phyloP scores from a whole-genome alignment of 805 yeast species.

The Danielia reshetovae region DNA sequence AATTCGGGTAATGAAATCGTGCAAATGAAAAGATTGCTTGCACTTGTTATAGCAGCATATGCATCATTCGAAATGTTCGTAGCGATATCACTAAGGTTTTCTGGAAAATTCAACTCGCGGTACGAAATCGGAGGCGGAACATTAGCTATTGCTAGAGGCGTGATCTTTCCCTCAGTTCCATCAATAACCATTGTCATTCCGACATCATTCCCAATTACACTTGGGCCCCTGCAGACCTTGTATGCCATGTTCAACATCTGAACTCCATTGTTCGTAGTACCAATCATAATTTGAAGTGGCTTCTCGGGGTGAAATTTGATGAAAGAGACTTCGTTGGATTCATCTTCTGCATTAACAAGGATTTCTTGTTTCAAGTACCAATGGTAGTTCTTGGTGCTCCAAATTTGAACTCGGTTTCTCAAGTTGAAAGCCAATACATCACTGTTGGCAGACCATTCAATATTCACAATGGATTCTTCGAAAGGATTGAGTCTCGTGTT shows the following conservation, averaged over 20 bases:
- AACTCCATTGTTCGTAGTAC: conserved; percentile 43
- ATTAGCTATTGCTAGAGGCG: conserved; percentile 80
- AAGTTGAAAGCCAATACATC: conserved; percentile 73
- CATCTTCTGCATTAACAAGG: conserved; percentile 22
- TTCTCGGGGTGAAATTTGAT: conserved; percentile 88
- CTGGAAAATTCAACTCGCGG: conserved; percentile 53
- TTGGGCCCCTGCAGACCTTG: conserved; percentile 64
- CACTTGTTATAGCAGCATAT: conserved; percentile 55
- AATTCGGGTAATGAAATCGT: conserved; percentile 49
- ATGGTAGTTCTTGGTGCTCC: conserved; percentile 91
- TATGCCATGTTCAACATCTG: conserved; percentile 67
- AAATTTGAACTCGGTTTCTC: conserved; percentile 64
- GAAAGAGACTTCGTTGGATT: conserved; percentile 32
- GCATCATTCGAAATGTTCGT: conserved; percentile 54
- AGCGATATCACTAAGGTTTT: conserved; percentile 61
- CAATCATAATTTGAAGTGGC: conserved; percentile 69
- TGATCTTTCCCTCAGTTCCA: conserved; percentile 64
- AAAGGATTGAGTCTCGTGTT: conserved; percentile 56
- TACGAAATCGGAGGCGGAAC: conserved; percentile 93
- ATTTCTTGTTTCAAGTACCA: conserved; percentile 93
- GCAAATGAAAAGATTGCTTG: conserved; percentile 21
- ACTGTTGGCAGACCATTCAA: conserved; percentile 80
- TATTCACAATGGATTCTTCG: conserved; percentile 39
- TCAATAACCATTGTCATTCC: conserved; percentile 84
- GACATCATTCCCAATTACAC: conserved; percentile 59